Percentiles rank a stretch among this genome's conserved stretches.
These are phyloP conservation scores for Lactifluus rugatus DNA, from an alignment of 768 basidiomycete species.

Conservation along the genomic window DNA sequence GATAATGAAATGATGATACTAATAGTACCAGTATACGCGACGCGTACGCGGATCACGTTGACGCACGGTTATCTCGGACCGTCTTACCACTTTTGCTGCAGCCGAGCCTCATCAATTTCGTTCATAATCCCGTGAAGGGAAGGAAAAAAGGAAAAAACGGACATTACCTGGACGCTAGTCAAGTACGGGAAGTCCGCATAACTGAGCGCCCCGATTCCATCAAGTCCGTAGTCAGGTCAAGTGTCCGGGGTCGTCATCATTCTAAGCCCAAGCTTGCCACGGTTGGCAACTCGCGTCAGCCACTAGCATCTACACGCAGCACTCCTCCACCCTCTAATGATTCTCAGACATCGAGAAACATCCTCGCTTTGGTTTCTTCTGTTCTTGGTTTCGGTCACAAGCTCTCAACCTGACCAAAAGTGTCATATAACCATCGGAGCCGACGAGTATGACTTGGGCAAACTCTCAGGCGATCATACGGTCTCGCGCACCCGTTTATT, in stretches of 20 bases:
- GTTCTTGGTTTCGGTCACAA: conserved; percentile 3
- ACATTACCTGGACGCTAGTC: not conserved
- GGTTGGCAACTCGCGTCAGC: conserved; percentile 8
- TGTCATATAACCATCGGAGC: conserved; percentile 39
- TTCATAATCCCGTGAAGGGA: not conserved
- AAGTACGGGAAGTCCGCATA: not conserved
- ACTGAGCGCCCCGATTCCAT: not conserved
- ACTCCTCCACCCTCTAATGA: conserved; percentile 4
- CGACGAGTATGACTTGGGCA: conserved; percentile 50
- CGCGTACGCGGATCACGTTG: no score
- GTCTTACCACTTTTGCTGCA: not conserved
- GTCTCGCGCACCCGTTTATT: conserved; percentile 42
- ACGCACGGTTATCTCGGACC: conserved; percentile 7
- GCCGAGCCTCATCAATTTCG: not conserved
- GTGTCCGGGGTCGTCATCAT: conserved; percentile 4
- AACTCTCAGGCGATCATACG: conserved; percentile 42
- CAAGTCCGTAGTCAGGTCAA: not conserved
- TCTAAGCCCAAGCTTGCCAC: not conserved
- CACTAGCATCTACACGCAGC: not conserved
- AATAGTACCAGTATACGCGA: no score
- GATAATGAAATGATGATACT: no score
- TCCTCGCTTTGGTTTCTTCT: conserved; percentile 14
- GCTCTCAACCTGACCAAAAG: conserved; percentile 25
- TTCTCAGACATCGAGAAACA: not conserved
- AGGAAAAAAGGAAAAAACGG: not conserved